phyloP scores from a whole-genome alignment of 2,329 filamentous ascomycete species.

The Keithomyces neogunnii region DNA sequence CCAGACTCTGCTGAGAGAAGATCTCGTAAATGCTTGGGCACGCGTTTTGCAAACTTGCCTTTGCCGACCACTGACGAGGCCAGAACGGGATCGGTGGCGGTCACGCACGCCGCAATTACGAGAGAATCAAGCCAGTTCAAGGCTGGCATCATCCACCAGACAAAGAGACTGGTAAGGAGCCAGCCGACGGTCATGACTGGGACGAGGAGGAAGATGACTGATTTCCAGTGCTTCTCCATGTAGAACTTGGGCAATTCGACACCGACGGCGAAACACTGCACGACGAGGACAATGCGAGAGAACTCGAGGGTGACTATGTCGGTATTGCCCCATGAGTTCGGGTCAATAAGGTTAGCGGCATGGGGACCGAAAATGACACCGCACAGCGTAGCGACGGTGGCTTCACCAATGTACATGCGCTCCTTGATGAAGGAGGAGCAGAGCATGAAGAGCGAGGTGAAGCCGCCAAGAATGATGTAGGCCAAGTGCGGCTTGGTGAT shows the following conservation, averaged over 20 bases:
- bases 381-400: constrained; percentile 82
- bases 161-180: constrained; percentile 84
- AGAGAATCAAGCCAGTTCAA: constrained; percentile 87
- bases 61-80: constrained; percentile 98
- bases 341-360: constrained; percentile 73
- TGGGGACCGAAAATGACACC: constrained; percentile 85
- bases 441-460: constrained; percentile 96
- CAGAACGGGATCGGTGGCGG: constrained; percentile 91
- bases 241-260: constrained; percentile 88
- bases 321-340: constrained; percentile 66
- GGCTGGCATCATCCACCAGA: constrained; percentile 79
- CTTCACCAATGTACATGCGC: constrained; percentile 96
- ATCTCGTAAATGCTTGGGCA: constrained; percentile 95
- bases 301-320: constrained; percentile 86
- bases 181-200: constrained; percentile 98
- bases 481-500: constrained; percentile 96
- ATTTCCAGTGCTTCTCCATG: constrained; percentile 97
- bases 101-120: constrained; percentile 84
- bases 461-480: constrained; percentile 95
- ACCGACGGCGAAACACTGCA: constrained; percentile 87
- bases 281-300: constrained; percentile 79
- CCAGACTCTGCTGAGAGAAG: constrained; percentile 92
- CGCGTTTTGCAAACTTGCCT: constrained; percentile 95
- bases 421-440: constrained; percentile 98
- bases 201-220: constrained; percentile 76